phyloP scores from a whole-genome alignment of 169 alveolate genomes.

The Amoebophrya sp. region DNA sequence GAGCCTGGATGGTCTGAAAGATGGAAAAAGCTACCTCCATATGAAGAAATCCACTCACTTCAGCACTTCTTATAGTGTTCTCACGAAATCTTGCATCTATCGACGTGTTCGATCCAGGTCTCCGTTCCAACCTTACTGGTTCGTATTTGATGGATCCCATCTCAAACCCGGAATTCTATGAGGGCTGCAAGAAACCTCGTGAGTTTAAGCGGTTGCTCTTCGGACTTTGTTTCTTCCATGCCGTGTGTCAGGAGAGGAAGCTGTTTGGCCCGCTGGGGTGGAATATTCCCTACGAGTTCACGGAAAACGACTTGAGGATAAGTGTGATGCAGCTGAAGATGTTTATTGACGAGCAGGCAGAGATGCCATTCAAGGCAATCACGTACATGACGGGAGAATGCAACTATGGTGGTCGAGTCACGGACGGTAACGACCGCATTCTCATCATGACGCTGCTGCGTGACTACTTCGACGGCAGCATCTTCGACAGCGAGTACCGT shows the following conservation, averaged over 20 bases:
- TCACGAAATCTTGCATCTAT: no score
- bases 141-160: constrained; percentile 66
- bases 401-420: constrained; percentile 82
- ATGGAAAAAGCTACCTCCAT: no score
- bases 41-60: no score
- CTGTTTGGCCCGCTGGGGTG: constrained; percentile 86
- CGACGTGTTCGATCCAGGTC: no score
- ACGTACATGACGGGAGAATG: constrained; percentile 69
- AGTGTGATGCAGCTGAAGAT: constrained; percentile 61
- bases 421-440: constrained; percentile 72
- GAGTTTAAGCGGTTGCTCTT: constrained; percentile 70
- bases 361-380: constrained; percentile 66
- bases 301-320: constrained; percentile 75
- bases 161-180: constrained; percentile 68
- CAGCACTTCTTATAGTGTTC: no score
- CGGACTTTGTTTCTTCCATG: constrained; percentile 87
- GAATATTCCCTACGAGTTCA: constrained; percentile 86
- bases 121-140: constrained; percentile 67
- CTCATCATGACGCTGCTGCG: constrained; percentile 63
- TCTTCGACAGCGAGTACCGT: constrained; percentile 61
- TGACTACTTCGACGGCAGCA: constrained; percentile 61
- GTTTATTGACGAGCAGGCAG: constrained; percentile 60
- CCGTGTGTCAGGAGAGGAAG: constrained; percentile 76
- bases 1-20: no score
- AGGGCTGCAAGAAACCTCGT: constrained; percentile 54